phyloP scores from a whole-genome alignment of 352 stramenopile genomes.

The Paralagenidium karlingii region DNA sequence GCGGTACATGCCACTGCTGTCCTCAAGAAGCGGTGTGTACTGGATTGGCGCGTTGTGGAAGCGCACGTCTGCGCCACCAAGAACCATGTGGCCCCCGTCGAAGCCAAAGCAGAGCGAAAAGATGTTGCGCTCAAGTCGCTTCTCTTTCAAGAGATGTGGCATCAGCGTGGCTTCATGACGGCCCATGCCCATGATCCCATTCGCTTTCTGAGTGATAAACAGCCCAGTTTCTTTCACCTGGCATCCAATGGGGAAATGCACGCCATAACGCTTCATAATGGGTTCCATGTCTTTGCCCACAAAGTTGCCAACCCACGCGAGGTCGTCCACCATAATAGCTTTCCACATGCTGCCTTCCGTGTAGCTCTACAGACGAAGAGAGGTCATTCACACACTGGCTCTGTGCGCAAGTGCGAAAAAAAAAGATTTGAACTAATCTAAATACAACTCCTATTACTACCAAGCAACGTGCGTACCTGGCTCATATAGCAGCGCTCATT shows the following conservation, averaged over 20 bases:
- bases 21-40: constrained; percentile 46
- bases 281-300: constrained; percentile 23
- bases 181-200: constrained; percentile 84
- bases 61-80: constrained; percentile 69
- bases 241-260: constrained; percentile 66
- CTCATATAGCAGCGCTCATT: constrained; percentile 58
- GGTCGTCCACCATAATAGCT: constrained; percentile 61
- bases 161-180: constrained; percentile 50
- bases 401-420: too few relatives aligned
- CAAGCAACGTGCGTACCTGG: constrained; percentile 26
- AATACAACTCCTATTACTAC: background rate
- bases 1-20: constrained; percentile 50
- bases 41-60: constrained; percentile 43
- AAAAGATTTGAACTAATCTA: background rate
- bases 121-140: constrained; percentile 36
- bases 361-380: constrained; percentile 32
- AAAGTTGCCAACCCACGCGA: constrained; percentile 70
- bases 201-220: constrained; percentile 80
- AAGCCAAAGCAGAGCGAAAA: constrained; percentile 76
- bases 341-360: constrained; percentile 83
- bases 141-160: constrained; percentile 47
- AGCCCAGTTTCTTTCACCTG: constrained; percentile 74
- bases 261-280: constrained; percentile 44
- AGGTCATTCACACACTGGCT: background rate
- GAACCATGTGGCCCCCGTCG: constrained; percentile 53